Conservation (phyloP, 805 yeast genomes). For the Candida maltosa region DNA sequence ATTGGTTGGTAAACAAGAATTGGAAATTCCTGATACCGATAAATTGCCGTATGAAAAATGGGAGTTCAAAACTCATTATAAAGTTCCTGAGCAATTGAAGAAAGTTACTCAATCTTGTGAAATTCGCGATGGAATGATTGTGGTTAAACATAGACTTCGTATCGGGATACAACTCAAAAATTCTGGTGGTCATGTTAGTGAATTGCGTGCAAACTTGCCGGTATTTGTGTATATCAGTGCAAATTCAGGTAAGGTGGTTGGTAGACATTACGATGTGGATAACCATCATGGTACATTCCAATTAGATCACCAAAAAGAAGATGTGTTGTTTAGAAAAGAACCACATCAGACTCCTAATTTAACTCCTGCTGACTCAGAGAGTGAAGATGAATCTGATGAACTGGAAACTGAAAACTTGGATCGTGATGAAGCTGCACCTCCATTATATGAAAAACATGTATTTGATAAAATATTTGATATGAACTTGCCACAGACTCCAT, state of each 20-base stretch:
- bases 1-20: constrained; percentile 23
- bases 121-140: constrained; percentile 36
- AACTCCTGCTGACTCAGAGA: constrained; percentile 8
- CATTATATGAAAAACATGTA: constrained; percentile 37
- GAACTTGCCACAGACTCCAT: constrained; percentile 29
- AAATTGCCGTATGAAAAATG: constrained; percentile 36
- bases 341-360: constrained; percentile 7
- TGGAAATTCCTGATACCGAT: constrained; percentile 18
- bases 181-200: constrained; percentile 48
- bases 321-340: constrained; percentile 22
- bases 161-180: constrained; percentile 44
- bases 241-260: constrained; percentile 32
- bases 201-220: constrained; percentile 51
- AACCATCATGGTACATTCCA: constrained; percentile 22
- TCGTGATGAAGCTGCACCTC: constrained; percentile 37
- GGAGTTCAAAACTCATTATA: constrained; percentile 39
- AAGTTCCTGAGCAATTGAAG: constrained; percentile 37
- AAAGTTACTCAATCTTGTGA: constrained; percentile 44
- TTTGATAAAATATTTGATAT: constrained; percentile 37
- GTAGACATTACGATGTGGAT: constrained; percentile 31
- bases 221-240: constrained; percentile 41
- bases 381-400: constrained; percentile 9
- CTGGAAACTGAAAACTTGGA: constrained; percentile 20
- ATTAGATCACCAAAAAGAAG: constrained; percentile 19
- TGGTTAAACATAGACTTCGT: constrained; percentile 44